A percentile compares a stretch with the other conserved stretches of the same genome.
Evolutionary conservation across 1,139 yeast species (phyloP).

Genomic region (Saccharomyces pastorianus): DNA sequence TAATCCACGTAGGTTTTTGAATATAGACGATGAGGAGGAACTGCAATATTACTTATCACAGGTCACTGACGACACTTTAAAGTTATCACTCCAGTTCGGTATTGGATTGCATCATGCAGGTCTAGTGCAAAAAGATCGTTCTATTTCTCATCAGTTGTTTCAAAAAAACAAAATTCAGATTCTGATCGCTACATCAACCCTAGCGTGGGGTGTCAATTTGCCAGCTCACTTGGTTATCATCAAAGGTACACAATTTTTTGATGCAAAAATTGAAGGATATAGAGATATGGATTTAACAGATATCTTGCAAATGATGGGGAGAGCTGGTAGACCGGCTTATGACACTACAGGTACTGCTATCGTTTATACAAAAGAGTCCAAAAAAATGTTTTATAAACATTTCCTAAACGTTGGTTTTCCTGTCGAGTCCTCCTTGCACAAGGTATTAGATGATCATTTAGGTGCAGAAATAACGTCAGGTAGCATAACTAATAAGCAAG

Average conservation of each 20-base stretch:
- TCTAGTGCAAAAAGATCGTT: conserved; percentile 81
- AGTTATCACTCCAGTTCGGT: conserved; percentile 82
- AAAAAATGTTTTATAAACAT: conserved; percentile 87
- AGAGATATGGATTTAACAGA: conserved; percentile 71
- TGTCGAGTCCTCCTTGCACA: conserved; percentile 90
- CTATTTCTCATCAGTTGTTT: conserved; percentile 77
- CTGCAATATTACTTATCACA: conserved; percentile 50
- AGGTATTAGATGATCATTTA: conserved; percentile 85
- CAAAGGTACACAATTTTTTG: conserved; percentile 47
- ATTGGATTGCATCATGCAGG: conserved; percentile 98
- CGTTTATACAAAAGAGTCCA: conserved; percentile 86
- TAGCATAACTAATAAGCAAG: conserved; percentile 71
- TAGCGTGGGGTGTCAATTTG: conserved; percentile 62
- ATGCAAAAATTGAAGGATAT: conserved; percentile 42
- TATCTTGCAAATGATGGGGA: conserved; percentile 53
- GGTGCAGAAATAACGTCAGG: conserved; percentile 96
- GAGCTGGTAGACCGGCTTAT: conserved; percentile 93
- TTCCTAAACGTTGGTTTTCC: conserved; percentile 94
- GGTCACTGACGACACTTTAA: conserved; percentile 85
- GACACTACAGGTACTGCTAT: conserved; percentile 95
- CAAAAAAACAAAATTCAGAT: conserved; percentile 83
- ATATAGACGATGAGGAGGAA: conserved; percentile 65
- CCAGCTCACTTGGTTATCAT: conserved; percentile 55
- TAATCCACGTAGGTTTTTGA: conserved; percentile 79
- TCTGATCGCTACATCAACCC: conserved; percentile 85